These are phyloP conservation scores for Sordaria brevicollis DNA, from an alignment of 495 filamentous ascomycete genomes.

Conservation along the genomic window DNA sequence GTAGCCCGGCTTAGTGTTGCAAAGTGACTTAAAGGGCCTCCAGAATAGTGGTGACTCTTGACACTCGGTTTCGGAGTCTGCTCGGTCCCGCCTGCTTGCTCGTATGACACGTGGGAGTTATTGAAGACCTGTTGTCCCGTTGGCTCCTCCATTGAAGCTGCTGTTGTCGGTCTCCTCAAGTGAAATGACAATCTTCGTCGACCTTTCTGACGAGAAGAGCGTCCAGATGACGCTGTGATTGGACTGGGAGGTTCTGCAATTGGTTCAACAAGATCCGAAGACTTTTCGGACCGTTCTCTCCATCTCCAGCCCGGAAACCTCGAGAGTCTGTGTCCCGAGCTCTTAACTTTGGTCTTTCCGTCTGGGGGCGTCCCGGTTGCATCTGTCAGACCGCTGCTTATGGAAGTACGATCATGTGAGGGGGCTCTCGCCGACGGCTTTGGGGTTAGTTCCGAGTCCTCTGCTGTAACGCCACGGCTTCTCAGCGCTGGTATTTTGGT, in stretches of 20 bases:
- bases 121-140: neutral
- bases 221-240: neutral
- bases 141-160: neutral
- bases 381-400: neutral
- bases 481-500: neutral
- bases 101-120: neutral
- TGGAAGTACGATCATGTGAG: neutral
- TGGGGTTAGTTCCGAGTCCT: neutral
- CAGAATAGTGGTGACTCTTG: neutral
- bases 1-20: neutral
- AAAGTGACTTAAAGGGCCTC: neutral
- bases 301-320: slow-evolving; percentile 7
- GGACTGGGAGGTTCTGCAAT: neutral
- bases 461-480: neutral
- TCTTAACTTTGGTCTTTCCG: neutral
- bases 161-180: neutral
- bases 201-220: neutral
- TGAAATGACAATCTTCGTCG: neutral
- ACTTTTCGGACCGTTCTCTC: slow-evolving; percentile 1
- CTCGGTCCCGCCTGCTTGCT: neutral
- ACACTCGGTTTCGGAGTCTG: neutral
- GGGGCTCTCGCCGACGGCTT: neutral
- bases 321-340: slow-evolving; percentile 5
- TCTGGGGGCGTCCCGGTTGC: neutral
- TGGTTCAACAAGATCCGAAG: neutral